Base-by-base conservation (phyloP, 371 early-diverging fungal species). In the Rhizomucor miehei region DNA sequence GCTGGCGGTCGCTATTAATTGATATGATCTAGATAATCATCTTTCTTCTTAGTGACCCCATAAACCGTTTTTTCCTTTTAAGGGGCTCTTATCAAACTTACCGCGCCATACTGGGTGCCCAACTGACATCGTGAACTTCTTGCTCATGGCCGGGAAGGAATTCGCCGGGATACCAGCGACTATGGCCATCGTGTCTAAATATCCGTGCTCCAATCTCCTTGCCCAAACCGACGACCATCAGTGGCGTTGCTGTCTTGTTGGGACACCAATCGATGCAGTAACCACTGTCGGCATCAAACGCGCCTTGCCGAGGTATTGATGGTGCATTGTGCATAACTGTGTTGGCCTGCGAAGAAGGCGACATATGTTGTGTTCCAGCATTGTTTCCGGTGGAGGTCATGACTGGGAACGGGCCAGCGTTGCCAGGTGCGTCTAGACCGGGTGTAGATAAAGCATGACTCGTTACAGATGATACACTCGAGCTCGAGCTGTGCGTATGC, bases 181-280 rank as follows among this genome's bases (percentile, higher is more conserved):
- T 80, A 45, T 71, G 75, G 2, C 75, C 74, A 56, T 87, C 84
- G 39, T 76, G 80, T 58, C 77, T 66, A 44, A 85, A 83, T 12
- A 87, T 84, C 80, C 81, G 62, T 20, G 20, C 25, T 9, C 77
- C 75, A 62, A 85, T 88, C 29, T 90, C 89, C 57, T 84, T 86
- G 34, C 94, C 94, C 52, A 93, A 83, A 0, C 94, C 96, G 14
- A 93, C 88, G 0, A 84, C 95, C 64, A 95, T 84, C 91, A 90
- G 90, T 46, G 86, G 82, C 1, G 89, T 76, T 0, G 82, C 67
- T 44, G 88, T 87, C 34, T 89, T 80, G 25, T 91, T 86, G 4
- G 90, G 90, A 71, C 93, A 94, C 97, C 97, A 97, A 9, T 90
- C 84, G 39, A 97, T 57, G 56, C 92, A 91, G 53, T 82, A 87